Conservation (phyloP, 2,329 filamentous ascomycete species). For the Pseudofabraea citricarpa region DNA sequence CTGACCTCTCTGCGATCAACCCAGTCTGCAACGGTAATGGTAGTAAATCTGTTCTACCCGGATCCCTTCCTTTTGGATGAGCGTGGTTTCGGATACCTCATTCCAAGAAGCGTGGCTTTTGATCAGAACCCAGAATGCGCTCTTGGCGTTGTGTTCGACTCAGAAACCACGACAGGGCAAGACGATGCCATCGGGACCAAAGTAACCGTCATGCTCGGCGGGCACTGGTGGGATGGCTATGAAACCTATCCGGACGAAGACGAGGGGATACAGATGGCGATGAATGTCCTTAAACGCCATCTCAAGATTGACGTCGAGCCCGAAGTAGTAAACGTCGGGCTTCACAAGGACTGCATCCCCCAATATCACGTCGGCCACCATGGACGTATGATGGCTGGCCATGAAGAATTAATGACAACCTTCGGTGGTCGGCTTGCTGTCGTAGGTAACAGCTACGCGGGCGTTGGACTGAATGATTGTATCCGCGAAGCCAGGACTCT, state of each 20-base stretch:
- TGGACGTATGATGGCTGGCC: constrained; percentile 20
- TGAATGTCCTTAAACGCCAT: constrained; percentile 65
- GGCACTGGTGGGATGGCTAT: constrained; percentile 80
- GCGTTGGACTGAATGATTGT: constrained; percentile 46
- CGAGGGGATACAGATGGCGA: constrained; percentile 66
- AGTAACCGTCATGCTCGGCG: constrained; percentile 90
- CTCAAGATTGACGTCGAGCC: constrained; percentile 62
- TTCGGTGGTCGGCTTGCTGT: constrained; percentile 29
- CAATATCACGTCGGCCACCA: constrained; percentile 80
- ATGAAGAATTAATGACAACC: constrained; percentile 21
- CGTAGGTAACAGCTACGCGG: constrained; percentile 45
- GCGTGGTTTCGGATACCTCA: constrained; percentile 85
- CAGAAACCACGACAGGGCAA: constrained; percentile 40
- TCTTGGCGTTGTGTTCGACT: constrained; percentile 91
- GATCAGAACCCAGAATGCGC: constrained; percentile 76
- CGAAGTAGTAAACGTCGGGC: constrained; percentile 52
- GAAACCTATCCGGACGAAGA: constrained; percentile 55
- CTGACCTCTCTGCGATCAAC: constrained; percentile 44
- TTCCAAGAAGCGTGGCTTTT: constrained; percentile 67
- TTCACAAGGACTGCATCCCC: constrained; percentile 74
- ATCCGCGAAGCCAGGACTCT: constrained; percentile 51
- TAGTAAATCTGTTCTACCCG: constrained; percentile 83
- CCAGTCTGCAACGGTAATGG: constrained; percentile 76
- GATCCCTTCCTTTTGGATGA: constrained; percentile 55
- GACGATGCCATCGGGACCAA: constrained; percentile 66